Percentiles rank a stretch among this genome's conserved stretches.
Evolutionary conservation across 768 basidiomycete species (phyloP).

Genomic region (Gloeophyllum trabeum): DNA sequence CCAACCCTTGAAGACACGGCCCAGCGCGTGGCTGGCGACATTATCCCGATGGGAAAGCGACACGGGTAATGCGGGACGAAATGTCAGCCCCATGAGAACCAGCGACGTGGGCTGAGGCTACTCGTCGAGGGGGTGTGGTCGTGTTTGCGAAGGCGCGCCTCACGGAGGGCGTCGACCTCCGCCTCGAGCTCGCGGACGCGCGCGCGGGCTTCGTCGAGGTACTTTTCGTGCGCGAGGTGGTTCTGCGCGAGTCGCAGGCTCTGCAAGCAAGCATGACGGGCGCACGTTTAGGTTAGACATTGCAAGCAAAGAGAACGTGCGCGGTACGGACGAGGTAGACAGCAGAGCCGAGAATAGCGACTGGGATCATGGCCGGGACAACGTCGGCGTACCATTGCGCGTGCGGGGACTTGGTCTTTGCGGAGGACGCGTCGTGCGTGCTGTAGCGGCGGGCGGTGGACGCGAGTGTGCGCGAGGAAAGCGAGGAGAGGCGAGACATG

Average conservation of each 20-base stretch:
- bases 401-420: conserved; percentile 42
- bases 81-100: no score
- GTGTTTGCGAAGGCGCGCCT: conserved; percentile 6
- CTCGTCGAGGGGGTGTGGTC: no score
- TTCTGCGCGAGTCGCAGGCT: conserved; percentile 54
- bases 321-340: conserved; percentile 52
- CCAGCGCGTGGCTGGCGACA: no score
- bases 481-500: no score
- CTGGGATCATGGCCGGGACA: conserved; percentile 68
- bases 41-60: no score
- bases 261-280: conserved; percentile 22
- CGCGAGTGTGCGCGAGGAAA: no score
- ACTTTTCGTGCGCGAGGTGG: conserved; percentile 60
- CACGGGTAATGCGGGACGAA: no score
- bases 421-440: no score
- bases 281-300: conserved; percentile 1
- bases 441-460: no score
- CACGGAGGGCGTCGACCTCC: conserved; percentile 31
- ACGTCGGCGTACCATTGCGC: conserved; percentile 58
- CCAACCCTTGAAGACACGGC: no score
- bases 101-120: no score
- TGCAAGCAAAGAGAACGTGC: background rate
- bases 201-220: conserved; percentile 46
- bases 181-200: conserved; percentile 46
- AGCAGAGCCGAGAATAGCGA: conserved; percentile 68